Base-by-base conservation (phyloP, 192 early-diverging fungal genomes). In the Phlyctochytrium planicorne region DNA sequence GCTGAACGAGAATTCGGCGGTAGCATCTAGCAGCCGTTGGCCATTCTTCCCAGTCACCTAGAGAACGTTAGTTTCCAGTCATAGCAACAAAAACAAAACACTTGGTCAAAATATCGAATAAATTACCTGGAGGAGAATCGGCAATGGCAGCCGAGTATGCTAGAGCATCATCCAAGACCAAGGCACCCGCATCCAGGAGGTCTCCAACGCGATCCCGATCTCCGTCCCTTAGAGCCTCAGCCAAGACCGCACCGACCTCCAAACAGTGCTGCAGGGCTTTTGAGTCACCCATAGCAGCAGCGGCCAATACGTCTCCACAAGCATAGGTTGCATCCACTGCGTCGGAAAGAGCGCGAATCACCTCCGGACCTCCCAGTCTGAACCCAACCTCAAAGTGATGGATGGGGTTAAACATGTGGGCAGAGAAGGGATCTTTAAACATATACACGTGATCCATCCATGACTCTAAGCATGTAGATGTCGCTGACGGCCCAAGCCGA, bases 31-130 rank as follows among this genome's bases (percentile, higher is more conserved):
- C 70, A 24, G 70, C 70, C 32, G 65, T 65, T 17, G 70, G 63
- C 70, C 70, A 72, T 30, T 72, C 70, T 23, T 72, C 70, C 70
- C 70, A 72, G 2, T 72, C 70, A 16, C 69, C 68, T 70, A 55
- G 0, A 64, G n/a, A n/a, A n/a, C n/a, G n/a, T n/a, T n/a, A n/a
- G n/a, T n/a, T n/a, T n/a, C n/a, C n/a, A n/a, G n/a, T n/a, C n/a
- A n/a, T n/a, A 31, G 12, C 62, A 57, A 53, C 3, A 32, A 63
- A 29, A 63, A 57, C 17, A 40, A 30, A 65, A 23, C 20, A 12
- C 27, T n/a, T 30, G 10, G 20, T 62, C 36, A 60, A 61, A 47
- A 47, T 6, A 20, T 6, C 55, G 27, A 57, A 57, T 25, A 57
- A 29, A 29, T 10, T 37, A 70, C 69, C 70, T 50, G 70, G 70